Evolutionary conservation across 495 filamentous ascomycete species (phyloP).

Genomic region (Hyaloscypha bicolor): DNA sequence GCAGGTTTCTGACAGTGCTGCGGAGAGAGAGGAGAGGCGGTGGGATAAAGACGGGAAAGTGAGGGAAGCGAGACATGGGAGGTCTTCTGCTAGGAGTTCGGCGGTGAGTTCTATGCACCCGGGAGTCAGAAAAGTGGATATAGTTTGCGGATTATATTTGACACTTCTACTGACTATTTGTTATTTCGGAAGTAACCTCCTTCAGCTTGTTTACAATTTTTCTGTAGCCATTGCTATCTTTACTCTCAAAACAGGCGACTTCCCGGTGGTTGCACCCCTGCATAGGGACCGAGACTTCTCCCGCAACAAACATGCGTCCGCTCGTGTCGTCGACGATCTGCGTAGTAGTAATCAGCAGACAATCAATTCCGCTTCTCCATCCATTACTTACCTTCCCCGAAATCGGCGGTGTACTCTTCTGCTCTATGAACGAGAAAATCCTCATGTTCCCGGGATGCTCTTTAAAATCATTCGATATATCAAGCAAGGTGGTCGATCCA

Average conservation of each 20-base stretch:
- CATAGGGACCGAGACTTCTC: neutral
- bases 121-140: neutral
- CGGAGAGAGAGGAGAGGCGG: neutral
- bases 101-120: neutral
- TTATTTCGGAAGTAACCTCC: neutral
- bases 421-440: conserved; percentile 20
- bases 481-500: conserved; percentile 6
- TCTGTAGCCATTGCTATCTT: neutral
- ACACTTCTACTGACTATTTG: conserved; percentile 6
- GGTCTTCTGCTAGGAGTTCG: neutral
- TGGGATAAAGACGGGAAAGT: neutral
- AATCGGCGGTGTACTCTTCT: conserved; percentile 2
- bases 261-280: neutral
- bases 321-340: neutral
- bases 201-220: neutral
- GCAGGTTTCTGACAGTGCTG: conserved; percentile 37
- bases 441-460: conserved; percentile 2
- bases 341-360: neutral
- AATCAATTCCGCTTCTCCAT: neutral
- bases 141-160: neutral
- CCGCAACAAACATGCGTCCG: neutral
- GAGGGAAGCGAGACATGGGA: conserved; percentile 14
- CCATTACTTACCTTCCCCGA: neutral
- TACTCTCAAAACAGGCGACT: neutral
- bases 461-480: conserved; percentile 20